Evolutionary conservation across 2,329 filamentous ascomycete genomes (phyloP), one percentile per base, ranked within the genome.

Genomic region (Arthrobotrys sinensis): DNA sequence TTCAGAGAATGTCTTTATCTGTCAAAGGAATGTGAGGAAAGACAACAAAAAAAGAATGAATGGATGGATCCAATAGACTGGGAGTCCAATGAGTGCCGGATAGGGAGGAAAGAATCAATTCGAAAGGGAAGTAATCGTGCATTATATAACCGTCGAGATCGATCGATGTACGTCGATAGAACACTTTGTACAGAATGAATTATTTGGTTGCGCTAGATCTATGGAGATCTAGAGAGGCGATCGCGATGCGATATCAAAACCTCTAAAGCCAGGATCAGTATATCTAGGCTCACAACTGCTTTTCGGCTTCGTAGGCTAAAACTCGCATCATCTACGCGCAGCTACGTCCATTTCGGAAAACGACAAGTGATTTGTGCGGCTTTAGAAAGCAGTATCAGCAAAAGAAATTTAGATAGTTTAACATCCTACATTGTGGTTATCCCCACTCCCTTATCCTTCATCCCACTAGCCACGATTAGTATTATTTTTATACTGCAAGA

Each of bases 31-130:
- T 52, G 48, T 52, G 48, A 52, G 48, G 48, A 52, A 52, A 52
- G 48, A 52, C 48, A 52, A 52, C 48, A 52, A 32, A 48, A 21
- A 34, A 52, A 52, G 48, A 34, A 52, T 52, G 48, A 34, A 52
- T 52, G 48, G 48, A 52, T 52, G 48, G 48, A 52, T 52, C 48
- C 48, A 52, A 52, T 52, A 52, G 48, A 52, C 48, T 52, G 48
- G 48, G 24, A 52, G 48, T 52, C 48, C 48, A 52, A 52, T 52
- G 48, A 32, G 48, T 52, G 48, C 24, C 24, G 48, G 48, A 52
- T 52, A 52, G 24, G 48, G 48, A 52, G 48, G 48, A 52, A 52
- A 52, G 48, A 52, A 52, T 52, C 48, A 52, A 52, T 52, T 52
- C 48, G 48, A 52, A 52, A 52, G 48, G 48, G 48, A 52, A 52